phyloP scores from a whole-genome alignment of 208 protist genomes.

The Naegleria fowleri region DNA sequence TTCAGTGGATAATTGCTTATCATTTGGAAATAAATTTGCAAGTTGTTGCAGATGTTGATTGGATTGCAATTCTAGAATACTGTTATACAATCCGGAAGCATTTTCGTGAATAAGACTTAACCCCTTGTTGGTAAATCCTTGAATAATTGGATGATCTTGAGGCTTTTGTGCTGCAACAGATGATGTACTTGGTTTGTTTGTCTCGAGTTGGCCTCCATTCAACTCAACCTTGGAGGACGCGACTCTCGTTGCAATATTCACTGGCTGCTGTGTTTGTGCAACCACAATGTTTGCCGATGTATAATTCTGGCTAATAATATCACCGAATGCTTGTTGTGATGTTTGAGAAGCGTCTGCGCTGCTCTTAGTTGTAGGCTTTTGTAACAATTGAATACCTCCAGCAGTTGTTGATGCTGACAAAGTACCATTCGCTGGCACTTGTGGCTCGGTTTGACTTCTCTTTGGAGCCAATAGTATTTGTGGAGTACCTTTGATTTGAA shows the following conservation, averaged over 20 bases:
- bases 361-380: too few relatives aligned
- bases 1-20: neutral
- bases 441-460: neutral
- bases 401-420: too few relatives aligned
- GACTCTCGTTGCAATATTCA: too few relatives aligned
- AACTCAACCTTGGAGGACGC: too few relatives aligned
- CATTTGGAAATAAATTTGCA: neutral
- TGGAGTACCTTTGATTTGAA: neutral
- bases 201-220: too few relatives aligned
- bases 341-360: too few relatives aligned
- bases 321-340: neutral
- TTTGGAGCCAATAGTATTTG: neutral
- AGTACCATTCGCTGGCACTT: neutral
- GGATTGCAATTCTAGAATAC: neutral
- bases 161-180: too few relatives aligned
- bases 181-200: too few relatives aligned
- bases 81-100: neutral
- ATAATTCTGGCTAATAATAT: neutral
- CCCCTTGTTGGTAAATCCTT: neutral
- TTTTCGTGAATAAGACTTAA: neutral
- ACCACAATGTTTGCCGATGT: too few relatives aligned
- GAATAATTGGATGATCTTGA: too few relatives aligned
- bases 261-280: too few relatives aligned
- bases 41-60: neutral
- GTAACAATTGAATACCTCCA: too few relatives aligned